Conservation (phyloP, 169 alveolate genomes). For the Plasmodium vinckei region DNA sequence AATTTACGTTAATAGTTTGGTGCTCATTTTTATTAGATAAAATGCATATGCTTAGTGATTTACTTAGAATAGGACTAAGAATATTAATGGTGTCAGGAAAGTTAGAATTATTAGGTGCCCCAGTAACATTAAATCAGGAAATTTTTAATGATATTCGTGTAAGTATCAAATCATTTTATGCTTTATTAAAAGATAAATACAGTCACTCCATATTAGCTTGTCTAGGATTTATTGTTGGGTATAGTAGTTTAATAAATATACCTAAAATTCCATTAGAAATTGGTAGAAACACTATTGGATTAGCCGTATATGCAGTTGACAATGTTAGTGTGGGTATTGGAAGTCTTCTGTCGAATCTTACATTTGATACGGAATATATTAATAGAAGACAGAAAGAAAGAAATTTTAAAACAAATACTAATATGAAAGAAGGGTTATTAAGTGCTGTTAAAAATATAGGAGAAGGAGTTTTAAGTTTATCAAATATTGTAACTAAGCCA, state of each 20-base stretch:
- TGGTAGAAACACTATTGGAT: slow-evolving; percentile 89
- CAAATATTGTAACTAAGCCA: slow-evolving; percentile 92
- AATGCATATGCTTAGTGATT: slow-evolving; percentile 89
- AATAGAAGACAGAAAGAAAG: slow-evolving; percentile 88
- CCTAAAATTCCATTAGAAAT: slow-evolving; percentile 91
- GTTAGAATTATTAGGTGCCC: slow-evolving; percentile 89
- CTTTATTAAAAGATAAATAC: slow-evolving; percentile 86
- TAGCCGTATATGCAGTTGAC: slow-evolving; percentile 92
- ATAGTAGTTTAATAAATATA: slow-evolving; percentile 90
- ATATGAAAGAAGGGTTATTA: slow-evolving; percentile 89
- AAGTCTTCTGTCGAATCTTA: slow-evolving; percentile 88
- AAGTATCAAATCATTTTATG: slow-evolving; percentile 85
- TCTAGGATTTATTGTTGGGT: slow-evolving; percentile 90
- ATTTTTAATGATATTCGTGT: slow-evolving; percentile 84
- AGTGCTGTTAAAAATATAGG: slow-evolving; percentile 91
- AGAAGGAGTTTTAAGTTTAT: slow-evolving; percentile 90
- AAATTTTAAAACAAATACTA: slow-evolving; percentile 78
- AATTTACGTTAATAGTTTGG: slow-evolving; percentile 86
- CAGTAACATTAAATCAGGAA: slow-evolving; percentile 87
- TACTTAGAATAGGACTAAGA: slow-evolving; percentile 87
- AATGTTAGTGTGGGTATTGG: slow-evolving; percentile 90
- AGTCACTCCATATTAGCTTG: slow-evolving; percentile 85
- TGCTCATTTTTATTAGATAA: slow-evolving; percentile 87
- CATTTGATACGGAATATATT: slow-evolving; percentile 92
- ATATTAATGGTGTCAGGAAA: slow-evolving; percentile 83